Evolutionary conservation across 495 filamentous ascomycete species (phyloP).

Genomic region (Pseudoneurospora amorphoporcata): DNA sequence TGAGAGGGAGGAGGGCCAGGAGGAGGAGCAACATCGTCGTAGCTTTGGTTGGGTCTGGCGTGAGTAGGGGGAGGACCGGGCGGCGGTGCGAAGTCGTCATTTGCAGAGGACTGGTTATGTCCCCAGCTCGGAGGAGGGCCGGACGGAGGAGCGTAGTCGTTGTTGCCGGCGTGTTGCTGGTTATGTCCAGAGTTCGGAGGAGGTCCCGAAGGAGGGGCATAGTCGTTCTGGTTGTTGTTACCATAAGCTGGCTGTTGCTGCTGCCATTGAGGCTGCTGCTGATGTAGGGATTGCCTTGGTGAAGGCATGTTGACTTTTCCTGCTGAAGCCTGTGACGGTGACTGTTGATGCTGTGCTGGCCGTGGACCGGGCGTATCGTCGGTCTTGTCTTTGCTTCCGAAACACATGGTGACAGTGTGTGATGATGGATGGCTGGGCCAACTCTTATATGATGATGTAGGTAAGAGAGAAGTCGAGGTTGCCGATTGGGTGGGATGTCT

Average conservation of each 20-base stretch:
- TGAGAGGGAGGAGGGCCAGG: conserved; percentile 23
- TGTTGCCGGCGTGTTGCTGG: not conserved
- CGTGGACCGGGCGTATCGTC: conserved; percentile 16
- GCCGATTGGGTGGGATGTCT: not conserved
- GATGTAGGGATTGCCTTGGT: not conserved
- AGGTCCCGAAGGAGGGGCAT: conserved; percentile 2
- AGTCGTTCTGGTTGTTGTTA: not conserved
- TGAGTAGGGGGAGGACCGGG: not conserved
- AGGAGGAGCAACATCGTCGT: conserved; percentile 23
- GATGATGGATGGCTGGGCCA: not conserved
- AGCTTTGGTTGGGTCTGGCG: not conserved
- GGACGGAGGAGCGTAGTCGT: conserved; percentile 26
- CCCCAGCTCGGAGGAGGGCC: conserved; percentile 21
- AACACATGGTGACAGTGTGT: conserved; percentile 28
- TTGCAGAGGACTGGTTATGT: not conserved
- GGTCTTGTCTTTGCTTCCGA: conserved; percentile 29
- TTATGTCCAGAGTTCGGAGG: not conserved
- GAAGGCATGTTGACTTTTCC: conserved; percentile 8
- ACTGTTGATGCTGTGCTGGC: conserved; percentile 16
- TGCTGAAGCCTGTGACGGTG: conserved; percentile 9
- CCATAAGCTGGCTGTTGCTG: conserved; percentile 5
- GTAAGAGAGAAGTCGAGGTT: not conserved
- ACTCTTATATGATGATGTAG: not conserved
- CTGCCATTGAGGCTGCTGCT: conserved; percentile 5
- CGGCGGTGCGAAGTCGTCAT: not conserved